These are phyloP conservation scores for Penicillium atrosanguineum DNA, from an alignment of 495 filamentous ascomycete genomes.

Conservation along the genomic window DNA sequence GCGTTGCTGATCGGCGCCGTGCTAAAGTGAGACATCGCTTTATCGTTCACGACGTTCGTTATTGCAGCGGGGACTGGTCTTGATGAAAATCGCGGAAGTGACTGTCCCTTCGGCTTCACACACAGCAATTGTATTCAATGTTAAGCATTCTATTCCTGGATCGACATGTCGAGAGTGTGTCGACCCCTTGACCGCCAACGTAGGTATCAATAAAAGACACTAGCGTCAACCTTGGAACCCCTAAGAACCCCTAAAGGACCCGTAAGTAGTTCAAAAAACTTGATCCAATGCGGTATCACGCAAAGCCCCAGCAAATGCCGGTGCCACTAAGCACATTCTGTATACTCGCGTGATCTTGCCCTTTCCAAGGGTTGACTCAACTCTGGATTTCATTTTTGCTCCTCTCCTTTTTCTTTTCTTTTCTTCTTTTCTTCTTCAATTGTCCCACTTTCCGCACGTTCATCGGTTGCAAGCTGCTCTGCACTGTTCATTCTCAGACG, in stretches of 20 bases:
- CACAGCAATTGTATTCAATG: background rate
- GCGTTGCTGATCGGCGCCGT: background rate
- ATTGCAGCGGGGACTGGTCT: constrained; percentile 6
- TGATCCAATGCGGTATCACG: constrained; percentile 5
- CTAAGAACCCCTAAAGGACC: background rate
- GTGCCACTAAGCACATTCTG: constrained; percentile 2
- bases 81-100: background rate
- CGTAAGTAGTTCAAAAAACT: background rate
- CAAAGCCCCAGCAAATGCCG: background rate
- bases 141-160: constrained; percentile 11
- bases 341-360: constrained; percentile 12
- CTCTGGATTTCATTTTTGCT: constrained; percentile 3
- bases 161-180: constrained; percentile 11
- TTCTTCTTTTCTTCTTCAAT: constrained; percentile 10
- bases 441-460: constrained; percentile 4
- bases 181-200: background rate
- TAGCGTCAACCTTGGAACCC: background rate
- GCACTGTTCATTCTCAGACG: background rate
- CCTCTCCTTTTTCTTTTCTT: constrained; percentile 10
- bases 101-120: background rate
- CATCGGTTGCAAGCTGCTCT: constrained; percentile 8
- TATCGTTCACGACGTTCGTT: background rate
- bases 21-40: constrained; percentile 3
- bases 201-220: background rate
- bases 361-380: constrained; percentile 1